Evolutionary conservation across 345 rosid species (phyloP), one percentile per base, ranked within the genome.

Genomic region (Salix dunnii): DNA sequence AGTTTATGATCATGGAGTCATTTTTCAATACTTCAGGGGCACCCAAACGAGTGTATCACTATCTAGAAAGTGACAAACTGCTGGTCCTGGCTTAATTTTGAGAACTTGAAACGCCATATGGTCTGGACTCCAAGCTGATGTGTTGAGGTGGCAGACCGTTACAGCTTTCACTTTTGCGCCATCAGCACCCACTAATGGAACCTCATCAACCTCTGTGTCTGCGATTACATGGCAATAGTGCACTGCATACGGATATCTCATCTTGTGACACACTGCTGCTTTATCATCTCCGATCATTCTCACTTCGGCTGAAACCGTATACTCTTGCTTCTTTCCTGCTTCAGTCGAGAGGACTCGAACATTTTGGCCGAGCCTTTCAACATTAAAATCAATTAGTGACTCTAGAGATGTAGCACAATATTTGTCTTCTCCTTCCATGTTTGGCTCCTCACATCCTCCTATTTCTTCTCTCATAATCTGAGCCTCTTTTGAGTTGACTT

Each of bases 191-290:
- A 9, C 20, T 5, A 72, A 33, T 7, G 74, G 65, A 51, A 72
- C 65, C 51, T 31, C 8, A 35, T 53, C 53, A 21, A 61, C 65
- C 2, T 72, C 11, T 16, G 66, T 72, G 25, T 14, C 12, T 8
- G 5, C 9, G 20, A 72, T 7, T 8, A 8, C n/a, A 55, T 72
- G 74, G n/a, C 65, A 72, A 31, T 30, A 53, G 35, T 53, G 55
- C 65, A 71, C 74, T 30, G 74, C 74, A 53, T 72, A 72, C 4
- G 65, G 30, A 72, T 72, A 72, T 35, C 17, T 0, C 63, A 11
- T 14, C 43, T 25, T 63, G 28, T 63, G 67, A 28, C 33, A 63
- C 13, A 63, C 13, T 9, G 28, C 33, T 12, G 67, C 67, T 12
- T 63, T 63, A 14, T 35, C 7, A 35, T 63, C 18, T 25, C 67